Evolutionary conservation across 23 red algal genomes (phyloP), one percentile per base, ranked within the genome.

Genomic region (Gracilaria gracilis): DNA sequence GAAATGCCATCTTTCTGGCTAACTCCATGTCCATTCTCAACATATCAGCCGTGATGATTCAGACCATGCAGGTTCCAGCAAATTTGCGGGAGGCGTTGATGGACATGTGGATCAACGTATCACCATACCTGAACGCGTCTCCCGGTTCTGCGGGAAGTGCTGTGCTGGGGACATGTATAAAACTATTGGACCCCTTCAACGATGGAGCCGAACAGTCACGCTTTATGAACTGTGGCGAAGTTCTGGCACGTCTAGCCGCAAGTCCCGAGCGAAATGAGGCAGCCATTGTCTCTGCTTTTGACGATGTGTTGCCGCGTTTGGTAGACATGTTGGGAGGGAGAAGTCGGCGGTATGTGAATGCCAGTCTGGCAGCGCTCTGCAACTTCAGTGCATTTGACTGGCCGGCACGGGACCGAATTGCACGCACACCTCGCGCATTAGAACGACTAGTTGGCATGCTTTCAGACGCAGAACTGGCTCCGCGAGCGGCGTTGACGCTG

Each of bases 331-430:
- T 98, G 17, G 87, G 87, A 57, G 91, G 75, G 8, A 48, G 83
- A 17, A 72, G 78, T 28, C 67, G 81, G 58, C 57, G 57, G 49
- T 82, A 91, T 34, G 81, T 85, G 48, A 82, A 79, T 67, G 88
- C 95, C 55, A 93, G 85, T 24, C 90, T 95, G 36, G 90, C 83
- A n/a, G 96, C 93, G 38, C 37, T 98, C 50, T 86, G 80, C 58
- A 98, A 95, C 81, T 90, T 93, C 42, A 92, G 86, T 80, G 89
- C 90, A 0, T 98, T 95, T 61, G 96, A 95, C 77, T 98, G 96
- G 96, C 67, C 71, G 21, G 96, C 92, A 7, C 93, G 96, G 3
- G 83, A 82, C 23, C 69, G 66, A 40, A 93, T 98, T 55, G 96
- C 96, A 11, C 81, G 86, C 0, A 88, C 83, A 35, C 96, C 96